Evolutionary conservation across 805 yeast genomes (phyloP).

Genomic region (Zygosaccharomyces bailii): DNA sequence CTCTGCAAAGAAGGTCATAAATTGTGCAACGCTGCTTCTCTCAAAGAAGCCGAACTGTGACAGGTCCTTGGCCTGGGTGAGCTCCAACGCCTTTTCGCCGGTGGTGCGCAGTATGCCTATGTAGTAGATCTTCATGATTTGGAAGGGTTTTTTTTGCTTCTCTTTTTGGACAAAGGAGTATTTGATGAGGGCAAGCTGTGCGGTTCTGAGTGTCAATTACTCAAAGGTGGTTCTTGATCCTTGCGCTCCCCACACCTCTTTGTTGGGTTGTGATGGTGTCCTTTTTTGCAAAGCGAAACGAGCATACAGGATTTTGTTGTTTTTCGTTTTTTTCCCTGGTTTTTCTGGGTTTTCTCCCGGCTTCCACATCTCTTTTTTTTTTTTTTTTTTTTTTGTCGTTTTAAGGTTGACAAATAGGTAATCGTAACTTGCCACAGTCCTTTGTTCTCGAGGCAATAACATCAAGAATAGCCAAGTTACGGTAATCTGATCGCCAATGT

Average conservation of each 20-base stretch:
- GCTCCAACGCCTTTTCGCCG: conserved; percentile 62
- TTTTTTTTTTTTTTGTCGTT: neutral
- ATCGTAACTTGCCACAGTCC: neutral
- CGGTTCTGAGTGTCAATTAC: too few species aligned
- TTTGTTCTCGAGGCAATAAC: neutral
- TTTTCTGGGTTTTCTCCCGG: neutral
- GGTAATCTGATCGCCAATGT: conserved; percentile 1
- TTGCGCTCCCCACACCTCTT: neutral
- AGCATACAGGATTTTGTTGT: neutral
- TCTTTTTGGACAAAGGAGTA: too few species aligned
- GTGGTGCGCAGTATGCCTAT: conserved; percentile 76
- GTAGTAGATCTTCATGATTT: conserved; percentile 80
- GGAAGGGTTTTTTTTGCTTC: too few species aligned
- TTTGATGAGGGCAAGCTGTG: too few species aligned
- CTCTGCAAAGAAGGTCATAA: conserved; percentile 89
- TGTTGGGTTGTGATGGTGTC: neutral
- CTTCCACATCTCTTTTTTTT: neutral
- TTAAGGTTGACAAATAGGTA: neutral
- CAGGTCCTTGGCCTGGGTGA: conserved; percentile 76
- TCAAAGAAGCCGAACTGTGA: conserved; percentile 88
- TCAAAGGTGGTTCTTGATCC: too few species aligned
- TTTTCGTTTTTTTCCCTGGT: neutral
- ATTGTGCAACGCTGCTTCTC: conserved; percentile 76
- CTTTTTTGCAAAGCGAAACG: neutral
- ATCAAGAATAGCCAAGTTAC: too few species aligned